Base-by-base conservation (phyloP, 2,329 filamentous ascomycete genomes). In the Stemphylium beticola region DNA sequence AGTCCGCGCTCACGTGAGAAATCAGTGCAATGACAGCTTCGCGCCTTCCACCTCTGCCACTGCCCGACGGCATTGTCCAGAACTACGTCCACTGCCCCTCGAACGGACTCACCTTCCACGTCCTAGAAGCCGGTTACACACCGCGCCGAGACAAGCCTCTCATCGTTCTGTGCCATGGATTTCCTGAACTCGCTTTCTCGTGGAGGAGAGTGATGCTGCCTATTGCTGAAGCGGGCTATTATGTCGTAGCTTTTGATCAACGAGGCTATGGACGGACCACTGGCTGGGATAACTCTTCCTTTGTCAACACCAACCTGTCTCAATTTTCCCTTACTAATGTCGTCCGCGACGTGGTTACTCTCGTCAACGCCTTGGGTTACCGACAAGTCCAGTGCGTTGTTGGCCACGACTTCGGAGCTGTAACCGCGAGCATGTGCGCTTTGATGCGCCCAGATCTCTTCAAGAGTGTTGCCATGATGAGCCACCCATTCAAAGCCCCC, bases 181-280 rank as follows among this genome's bases (percentile, higher is more conserved):
- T 84, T 58, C 87, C 87, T 1, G 87, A 90, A 66, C 77, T 90
- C 2, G 85, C 87, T 24, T 90, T 83, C 69, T 89, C 87, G 41
- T 90, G 87, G 86, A 83, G 87, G 46, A 85, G 86, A 51, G 74
- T 89, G 32, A 79, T 90, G 64, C 80, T 82, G 6, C 68, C 76
- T 0, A 76, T 91, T n/a, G 84, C 87, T 4, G 72, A 75, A 0
- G 78, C 81, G 5, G 87, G 87, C 24, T 90, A 85, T 73, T 82
- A 87, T 66, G 86, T 87, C 48, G 83, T 90, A 2, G 87, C 87
- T 1, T 84, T 85, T 32, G 87, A 91, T 64, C 86, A 88, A 64
- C 81, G 87, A 43, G 87, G 87, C 7, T 90, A 88, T 60, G 87
- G 87, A 10, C 81, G 86, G 22, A 90, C 87, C 0, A 85, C 80